Evolutionary conservation across 176 grass and related monocot species (phyloP), one percentile per base, ranked within the genome.

Genomic region (Oryza longistaminata): DNA sequence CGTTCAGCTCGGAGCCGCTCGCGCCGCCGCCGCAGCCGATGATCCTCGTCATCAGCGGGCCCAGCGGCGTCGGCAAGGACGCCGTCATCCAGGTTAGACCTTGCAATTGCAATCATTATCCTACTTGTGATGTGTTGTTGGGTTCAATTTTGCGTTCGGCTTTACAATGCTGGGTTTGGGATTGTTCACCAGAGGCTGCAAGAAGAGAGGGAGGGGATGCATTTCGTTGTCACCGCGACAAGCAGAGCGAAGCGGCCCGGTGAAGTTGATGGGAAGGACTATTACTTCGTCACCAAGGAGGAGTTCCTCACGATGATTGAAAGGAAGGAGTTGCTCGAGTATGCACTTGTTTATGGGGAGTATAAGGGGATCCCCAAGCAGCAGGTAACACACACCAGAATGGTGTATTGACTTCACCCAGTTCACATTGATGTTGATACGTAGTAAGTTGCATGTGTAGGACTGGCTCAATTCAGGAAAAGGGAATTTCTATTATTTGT

Each of bases 331-430:
- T 86, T 98, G 53, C 82, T 98, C 12, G 93, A 98, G 71, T 95
- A 98, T 21, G 91, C 93, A 5, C 93, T 98, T 83, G 96, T 98
- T 75, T 98, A 95, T 75, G 96, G 96, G 55, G 91, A 98, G 49
- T 98, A 95, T 29, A 98, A 98, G 74, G 96, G 96, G 45, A 90
- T 98, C 46, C 96, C 96, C 21, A 98, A 93, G 71, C 96, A 98
- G 70, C 95, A 98, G 93, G 96, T 98, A 88, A 65, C 53, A 72
- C 75, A 21, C 29, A 65, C 39, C 49, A 62, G 9, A 70, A 61
- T 75, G 16, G 16, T 68, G 27, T 66, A 16, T 42, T 65, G 14
- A 33, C 13, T 49, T 15, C n/a, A 71, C 39, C 39, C 14, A 21
- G 37, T 65, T 11, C 21, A 9, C 25, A 77, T 19, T 76, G 29